A percentile compares a stretch with the other conserved stretches of the same genome.
Conservation (phyloP, 2,329 filamentous ascomycete species). For the Penicillium griseofulvum region DNA sequence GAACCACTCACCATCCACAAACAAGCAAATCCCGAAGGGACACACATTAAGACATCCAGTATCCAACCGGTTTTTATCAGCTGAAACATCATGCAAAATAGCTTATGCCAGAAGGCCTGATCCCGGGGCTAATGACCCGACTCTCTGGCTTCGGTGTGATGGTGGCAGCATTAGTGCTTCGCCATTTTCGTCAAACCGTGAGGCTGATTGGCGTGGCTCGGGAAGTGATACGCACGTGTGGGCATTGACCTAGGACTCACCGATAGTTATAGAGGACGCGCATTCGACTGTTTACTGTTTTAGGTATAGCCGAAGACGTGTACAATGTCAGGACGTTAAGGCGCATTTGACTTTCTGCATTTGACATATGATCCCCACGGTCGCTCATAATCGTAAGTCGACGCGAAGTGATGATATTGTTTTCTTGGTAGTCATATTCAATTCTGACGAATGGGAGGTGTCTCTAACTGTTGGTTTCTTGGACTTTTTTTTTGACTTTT, state of each 20-base stretch:
- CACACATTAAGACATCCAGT: not conserved
- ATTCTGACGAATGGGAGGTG: not conserved
- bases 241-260: not conserved
- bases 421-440: not conserved
- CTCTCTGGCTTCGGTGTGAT: slow-evolving; percentile 12
- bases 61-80: not conserved
- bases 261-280: slow-evolving; percentile 1
- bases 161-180: slow-evolving; percentile 9
- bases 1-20: not conserved
- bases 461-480: slow-evolving; percentile 2
- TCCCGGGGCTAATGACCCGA: slow-evolving; percentile 6
- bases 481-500: not conserved
- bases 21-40: not conserved
- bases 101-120: slow-evolving; percentile 7
- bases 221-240: not conserved
- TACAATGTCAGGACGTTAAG: not conserved
- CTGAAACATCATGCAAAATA: slow-evolving; percentile 3
- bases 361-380: not conserved
- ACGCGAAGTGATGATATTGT: not conserved
- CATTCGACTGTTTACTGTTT: not conserved
- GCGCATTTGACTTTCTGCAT: not conserved
- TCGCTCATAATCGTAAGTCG: not conserved
- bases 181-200: slow-evolving; percentile 2
- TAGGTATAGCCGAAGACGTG: not conserved
- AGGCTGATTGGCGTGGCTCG: slow-evolving; percentile 5